phyloP scores from a whole-genome alignment of 768 basidiomycete genomes.

The Pleurotus sapidus region DNA sequence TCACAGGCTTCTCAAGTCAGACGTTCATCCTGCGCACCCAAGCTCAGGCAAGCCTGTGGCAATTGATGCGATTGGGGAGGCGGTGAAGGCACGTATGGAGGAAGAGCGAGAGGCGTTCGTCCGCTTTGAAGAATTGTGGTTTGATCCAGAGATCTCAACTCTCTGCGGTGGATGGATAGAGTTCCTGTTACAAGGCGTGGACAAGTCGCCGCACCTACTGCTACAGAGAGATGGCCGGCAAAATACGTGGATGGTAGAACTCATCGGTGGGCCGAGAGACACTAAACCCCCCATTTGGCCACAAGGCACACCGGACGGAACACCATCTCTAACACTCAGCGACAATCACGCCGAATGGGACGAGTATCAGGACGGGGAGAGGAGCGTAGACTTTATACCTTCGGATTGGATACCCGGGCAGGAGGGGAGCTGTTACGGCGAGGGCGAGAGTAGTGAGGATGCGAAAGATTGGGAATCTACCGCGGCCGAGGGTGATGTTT shows the following conservation, averaged over 20 bases:
- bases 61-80: slow-evolving; percentile 43
- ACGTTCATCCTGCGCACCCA: slow-evolving; percentile 51
- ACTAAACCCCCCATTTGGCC: slow-evolving; percentile 11
- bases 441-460: slow-evolving; percentile 20
- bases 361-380: slow-evolving; percentile 18
- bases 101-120: slow-evolving; percentile 46
- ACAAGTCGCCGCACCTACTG: slow-evolving; percentile 34
- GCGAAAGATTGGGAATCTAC: slow-evolving; percentile 27
- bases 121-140: slow-evolving; percentile 50
- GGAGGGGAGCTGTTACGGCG: slow-evolving; percentile 23
- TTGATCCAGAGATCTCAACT: slow-evolving; percentile 40
- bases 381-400: slow-evolving; percentile 38
- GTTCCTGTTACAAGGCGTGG: slow-evolving; percentile 44
- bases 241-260: slow-evolving; percentile 41
- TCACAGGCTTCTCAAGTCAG: slow-evolving; percentile 47
- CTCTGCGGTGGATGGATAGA: slow-evolving; percentile 66
- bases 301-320: slow-evolving; percentile 27
- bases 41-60: slow-evolving; percentile 39
- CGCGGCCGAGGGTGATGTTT: slow-evolving; percentile 39
- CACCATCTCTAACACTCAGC: neutral
- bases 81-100: slow-evolving; percentile 53
- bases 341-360: slow-evolving; percentile 1
- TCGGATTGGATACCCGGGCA: slow-evolving; percentile 44
- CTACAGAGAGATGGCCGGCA: slow-evolving; percentile 34
- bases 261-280: slow-evolving; percentile 30